Percentiles rank a stretch among this genome's conserved stretches.
Evolutionary conservation across 345 rosid species (phyloP).

Genomic region (Citrus hindsii): DNA sequence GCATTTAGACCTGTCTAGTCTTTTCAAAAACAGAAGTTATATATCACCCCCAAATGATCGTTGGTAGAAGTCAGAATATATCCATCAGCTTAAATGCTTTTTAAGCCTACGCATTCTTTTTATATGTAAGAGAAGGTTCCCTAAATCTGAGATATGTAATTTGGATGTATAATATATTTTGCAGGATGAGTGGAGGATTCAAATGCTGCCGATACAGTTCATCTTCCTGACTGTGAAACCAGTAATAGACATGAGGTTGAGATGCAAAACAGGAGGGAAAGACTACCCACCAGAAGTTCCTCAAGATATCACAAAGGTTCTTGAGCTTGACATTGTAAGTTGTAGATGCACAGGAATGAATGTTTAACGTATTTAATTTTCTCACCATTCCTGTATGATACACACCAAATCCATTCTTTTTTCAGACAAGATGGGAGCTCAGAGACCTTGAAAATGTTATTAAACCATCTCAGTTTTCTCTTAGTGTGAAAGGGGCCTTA

Average conservation of each 20-base stretch:
- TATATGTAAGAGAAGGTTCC: background rate
- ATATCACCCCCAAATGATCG: background rate
- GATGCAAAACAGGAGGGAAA: conserved; percentile 56
- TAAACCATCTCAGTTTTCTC: conserved; percentile 61
- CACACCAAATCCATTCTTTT: conserved; percentile 15
- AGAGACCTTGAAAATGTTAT: conserved; percentile 56
- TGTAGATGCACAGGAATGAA: background rate
- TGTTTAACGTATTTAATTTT: background rate
- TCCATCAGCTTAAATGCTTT: background rate
- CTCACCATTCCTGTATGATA: background rate
- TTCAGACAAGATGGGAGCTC: conserved; percentile 83
- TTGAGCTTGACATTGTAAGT: conserved; percentile 77
- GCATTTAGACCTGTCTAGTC: background rate
- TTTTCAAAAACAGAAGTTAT: background rate
- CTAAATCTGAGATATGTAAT: background rate
- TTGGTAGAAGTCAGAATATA: background rate
- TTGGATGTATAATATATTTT: background rate
- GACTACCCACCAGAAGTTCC: conserved; percentile 76
- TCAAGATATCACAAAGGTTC: conserved; percentile 50
- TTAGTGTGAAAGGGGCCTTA: conserved; percentile 64
- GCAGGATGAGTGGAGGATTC: conserved; percentile 86
- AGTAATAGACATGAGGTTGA: conserved; percentile 74
- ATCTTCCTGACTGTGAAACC: conserved; percentile 75
- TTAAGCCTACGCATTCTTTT: background rate
- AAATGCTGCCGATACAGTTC: conserved; percentile 80